Conservation (phyloP, 352 stramenopile species). For the Pythium myriotylum region DNA sequence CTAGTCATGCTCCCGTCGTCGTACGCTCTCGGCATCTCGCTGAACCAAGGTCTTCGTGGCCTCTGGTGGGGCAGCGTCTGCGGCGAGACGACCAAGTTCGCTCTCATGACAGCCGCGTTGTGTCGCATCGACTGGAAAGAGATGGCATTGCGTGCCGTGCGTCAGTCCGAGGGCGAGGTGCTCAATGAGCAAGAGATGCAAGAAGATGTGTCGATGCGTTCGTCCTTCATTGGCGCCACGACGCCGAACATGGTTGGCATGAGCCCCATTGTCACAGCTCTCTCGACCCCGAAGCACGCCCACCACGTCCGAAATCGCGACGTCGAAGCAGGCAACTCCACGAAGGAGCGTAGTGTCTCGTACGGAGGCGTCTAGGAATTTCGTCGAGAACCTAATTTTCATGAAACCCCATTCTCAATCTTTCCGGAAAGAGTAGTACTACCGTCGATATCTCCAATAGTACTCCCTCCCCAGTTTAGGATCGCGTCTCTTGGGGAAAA, state of each 20-base stretch:
- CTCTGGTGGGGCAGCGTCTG: constrained; percentile 79
- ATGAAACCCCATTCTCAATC: neutral
- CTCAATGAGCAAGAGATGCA: constrained; percentile 57
- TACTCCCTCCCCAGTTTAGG: neutral
- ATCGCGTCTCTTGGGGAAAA: constrained; percentile 26
- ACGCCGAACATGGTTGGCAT: constrained; percentile 64
- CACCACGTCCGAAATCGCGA: constrained; percentile 20
- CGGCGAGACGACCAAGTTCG: constrained; percentile 77
- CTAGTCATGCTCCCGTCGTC: constrained; percentile 66
- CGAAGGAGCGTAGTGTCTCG: constrained; percentile 21
- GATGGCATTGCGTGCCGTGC: constrained; percentile 67
- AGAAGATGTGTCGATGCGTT: constrained; percentile 62
- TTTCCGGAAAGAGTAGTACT: constrained; percentile 1
- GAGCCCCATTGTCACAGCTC: constrained; percentile 58
- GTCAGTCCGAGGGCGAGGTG: constrained; percentile 60
- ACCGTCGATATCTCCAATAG: constrained; percentile 2
- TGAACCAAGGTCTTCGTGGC: constrained; percentile 49
- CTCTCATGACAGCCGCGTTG: constrained; percentile 57
- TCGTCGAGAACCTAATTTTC: constrained; percentile 12
- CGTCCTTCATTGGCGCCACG: constrained; percentile 56
- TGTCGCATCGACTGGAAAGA: constrained; percentile 69
- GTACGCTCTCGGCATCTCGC: constrained; percentile 60
- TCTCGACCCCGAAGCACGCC: constrained; percentile 53
- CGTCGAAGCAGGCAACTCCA: constrained; percentile 7
- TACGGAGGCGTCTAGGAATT: constrained; percentile 23